Evolutionary conservation across 2,329 filamentous ascomycete species (phyloP).

Genomic region (Zasmidium angulare): DNA sequence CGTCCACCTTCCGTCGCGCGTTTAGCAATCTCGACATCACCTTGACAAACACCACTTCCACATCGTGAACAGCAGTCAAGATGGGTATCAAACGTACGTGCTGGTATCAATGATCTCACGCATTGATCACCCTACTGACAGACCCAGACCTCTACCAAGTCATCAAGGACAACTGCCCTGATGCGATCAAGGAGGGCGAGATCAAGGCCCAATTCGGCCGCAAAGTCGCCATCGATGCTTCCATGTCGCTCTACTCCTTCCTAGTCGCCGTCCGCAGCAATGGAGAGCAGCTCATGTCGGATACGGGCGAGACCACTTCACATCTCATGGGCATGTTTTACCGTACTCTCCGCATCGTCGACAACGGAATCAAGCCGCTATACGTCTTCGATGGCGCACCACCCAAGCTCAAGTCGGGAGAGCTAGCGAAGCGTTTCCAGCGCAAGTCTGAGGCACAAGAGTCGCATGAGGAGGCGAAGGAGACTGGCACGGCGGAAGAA

Average conservation of each 20-base stretch:
- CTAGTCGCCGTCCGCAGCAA: conserved; percentile 95
- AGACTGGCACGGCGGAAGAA: conserved; percentile 95
- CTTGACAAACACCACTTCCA: neutral
- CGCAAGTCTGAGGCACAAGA: conserved; percentile 91
- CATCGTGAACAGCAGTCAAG: conserved; percentile 14
- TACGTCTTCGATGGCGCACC: conserved; percentile 98
- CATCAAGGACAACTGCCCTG: conserved; percentile 71
- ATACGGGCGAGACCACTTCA: conserved; percentile 93
- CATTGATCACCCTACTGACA: conserved; percentile 6
- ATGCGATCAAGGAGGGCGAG: conserved; percentile 91
- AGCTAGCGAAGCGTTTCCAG: conserved; percentile 92
- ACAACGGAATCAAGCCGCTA: conserved; percentile 97
- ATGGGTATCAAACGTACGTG: conserved; percentile 40
- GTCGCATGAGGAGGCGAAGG: conserved; percentile 89
- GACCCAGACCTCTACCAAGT: conserved; percentile 45
- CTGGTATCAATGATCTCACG: neutral
- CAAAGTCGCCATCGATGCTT: conserved; percentile 67
- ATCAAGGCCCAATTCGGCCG: conserved; percentile 99
- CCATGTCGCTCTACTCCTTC: conserved; percentile 99
- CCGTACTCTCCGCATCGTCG: conserved; percentile 94
- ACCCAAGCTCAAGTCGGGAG: conserved; percentile 95
- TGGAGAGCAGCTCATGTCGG: conserved; percentile 92
- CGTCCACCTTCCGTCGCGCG: neutral
- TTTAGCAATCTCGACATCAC: neutral
- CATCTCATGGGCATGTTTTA: conserved; percentile 99